Base-by-base conservation (phyloP, 140 eudicot genomes). In the Bidens hawaiensis region DNA sequence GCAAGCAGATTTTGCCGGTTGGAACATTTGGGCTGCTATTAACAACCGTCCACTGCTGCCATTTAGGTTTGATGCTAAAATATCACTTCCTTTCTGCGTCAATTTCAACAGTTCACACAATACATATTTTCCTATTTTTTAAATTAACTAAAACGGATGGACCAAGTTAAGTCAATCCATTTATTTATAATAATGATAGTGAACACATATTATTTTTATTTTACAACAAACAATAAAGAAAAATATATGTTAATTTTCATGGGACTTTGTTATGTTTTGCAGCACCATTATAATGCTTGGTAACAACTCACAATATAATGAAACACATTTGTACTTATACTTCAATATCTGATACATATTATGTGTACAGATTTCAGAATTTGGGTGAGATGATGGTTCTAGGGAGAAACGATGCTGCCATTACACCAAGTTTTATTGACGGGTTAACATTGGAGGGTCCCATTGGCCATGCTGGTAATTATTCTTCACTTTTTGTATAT, bases 371-470 rank as follows among this genome's bases (percentile, higher is more conserved):
- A 81, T 93, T 82, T 33, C 99, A 93, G 74, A 88, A 93, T 77
- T 77, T 93, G 65, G 99, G 99, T n/a, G 99, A 93, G 86, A 93
- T 93, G 99, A 85, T 93, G 99, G 88, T 87, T 48, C 74, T 93
- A n/a, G 97, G 97, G 76, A 93, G 85, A 68, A 64, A 70, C 9
- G 97, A 85, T 76, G 99, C 94, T 64, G 94, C 99, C 42, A 65
- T 88, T 71, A 73, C 99, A 52, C 99, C 97, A 53, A 93, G 90
- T 79, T 93, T 93, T 65, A 68, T 83, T 0, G 97, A 85, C 57
- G 97, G 95, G 27, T 58, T 93, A 60, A 93, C 99, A 17, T 73
- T 93, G 74, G 97, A 93, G 60, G 99, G 95, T 58, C 90, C 95
- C 28, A 59, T 93, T 2, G 99, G 99, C 30, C 95, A 93, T 82